A percentile compares a stretch with the other conserved stretches of the same genome.
These are phyloP conservation scores for Penicillium fimorum DNA, from an alignment of 495 filamentous ascomycete species.

Conservation along the genomic window DNA sequence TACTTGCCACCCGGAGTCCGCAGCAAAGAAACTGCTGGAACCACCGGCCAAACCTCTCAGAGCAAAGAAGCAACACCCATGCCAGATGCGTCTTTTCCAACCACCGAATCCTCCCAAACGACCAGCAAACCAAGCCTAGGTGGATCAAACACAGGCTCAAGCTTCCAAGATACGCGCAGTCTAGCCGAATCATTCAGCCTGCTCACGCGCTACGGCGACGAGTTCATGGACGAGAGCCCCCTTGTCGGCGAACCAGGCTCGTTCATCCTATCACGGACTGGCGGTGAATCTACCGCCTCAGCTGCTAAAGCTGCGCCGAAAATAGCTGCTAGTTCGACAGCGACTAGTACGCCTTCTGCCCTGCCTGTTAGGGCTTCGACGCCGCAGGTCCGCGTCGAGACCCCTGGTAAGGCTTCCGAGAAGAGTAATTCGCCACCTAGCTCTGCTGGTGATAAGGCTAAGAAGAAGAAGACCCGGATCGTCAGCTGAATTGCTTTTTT, in stretches of 20 bases:
- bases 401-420: conserved; percentile 36
- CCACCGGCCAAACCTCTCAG: conserved; percentile 35
- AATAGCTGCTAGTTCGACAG: conserved; percentile 8
- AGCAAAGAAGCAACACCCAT: conserved; percentile 64
- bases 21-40: conserved; percentile 24
- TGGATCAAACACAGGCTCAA: conserved; percentile 30
- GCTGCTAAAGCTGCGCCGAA: conserved; percentile 17
- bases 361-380: conserved; percentile 29
- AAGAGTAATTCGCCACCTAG: conserved; percentile 30
- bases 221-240: conserved; percentile 91
- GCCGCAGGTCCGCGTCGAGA: conserved; percentile 42
- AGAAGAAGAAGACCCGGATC: conserved; percentile 37
- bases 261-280: conserved; percentile 67
- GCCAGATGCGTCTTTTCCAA: conserved; percentile 40
- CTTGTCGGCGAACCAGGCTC: conserved; percentile 80
- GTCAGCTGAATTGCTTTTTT: conserved; percentile 28
- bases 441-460: conserved; percentile 34
- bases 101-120: conserved; percentile 25
- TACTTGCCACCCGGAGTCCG: conserved; percentile 60
- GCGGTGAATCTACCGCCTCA: conserved; percentile 25
- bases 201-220: conserved; percentile 62
- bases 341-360: conserved; percentile 13
- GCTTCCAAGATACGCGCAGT: conserved; percentile 50
- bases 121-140: conserved; percentile 39
- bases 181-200: conserved; percentile 68